Conservation (phyloP, 1,284 basidiomycete genomes). For the Microbotryum intermedium region DNA sequence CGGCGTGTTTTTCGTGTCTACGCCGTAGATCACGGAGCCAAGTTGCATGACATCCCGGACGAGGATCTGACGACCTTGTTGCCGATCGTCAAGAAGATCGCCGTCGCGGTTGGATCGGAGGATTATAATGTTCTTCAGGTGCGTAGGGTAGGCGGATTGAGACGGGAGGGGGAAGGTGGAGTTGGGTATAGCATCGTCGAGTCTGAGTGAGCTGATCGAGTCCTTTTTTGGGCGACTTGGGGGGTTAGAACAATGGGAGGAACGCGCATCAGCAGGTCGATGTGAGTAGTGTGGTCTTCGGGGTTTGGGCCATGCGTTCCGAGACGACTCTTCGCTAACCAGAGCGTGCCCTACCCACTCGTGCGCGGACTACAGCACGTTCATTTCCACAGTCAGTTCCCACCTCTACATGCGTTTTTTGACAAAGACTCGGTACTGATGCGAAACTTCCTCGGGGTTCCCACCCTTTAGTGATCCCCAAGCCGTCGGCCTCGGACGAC, state of each 20-base stretch:
- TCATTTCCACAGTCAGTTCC: constrained; percentile 33
- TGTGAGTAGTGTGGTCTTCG: neutral
- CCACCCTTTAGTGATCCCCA: constrained; percentile 41
- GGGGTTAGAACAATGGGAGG: constrained; percentile 35
- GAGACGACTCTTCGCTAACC: too few species aligned
- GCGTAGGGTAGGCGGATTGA: constrained; percentile 22
- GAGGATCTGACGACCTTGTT: constrained; percentile 39
- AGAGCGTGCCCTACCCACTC: too few species aligned
- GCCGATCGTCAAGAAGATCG: constrained; percentile 40
- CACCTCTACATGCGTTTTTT: neutral
- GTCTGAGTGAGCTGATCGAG: constrained; percentile 15
- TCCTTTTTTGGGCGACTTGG: constrained; percentile 17
- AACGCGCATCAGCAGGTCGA: constrained; percentile 31
- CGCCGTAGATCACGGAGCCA: constrained; percentile 38
- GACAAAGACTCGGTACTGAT: neutral
- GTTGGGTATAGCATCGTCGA: too few species aligned
- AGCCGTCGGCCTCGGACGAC: constrained; percentile 38
- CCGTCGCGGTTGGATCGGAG: constrained; percentile 38
- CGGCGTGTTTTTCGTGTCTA: too few species aligned
- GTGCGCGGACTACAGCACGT: too few species aligned
- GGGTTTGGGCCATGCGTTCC: too few species aligned
- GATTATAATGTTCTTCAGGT: constrained; percentile 45
- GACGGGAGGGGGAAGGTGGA: too few species aligned
- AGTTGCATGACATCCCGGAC: constrained; percentile 43
- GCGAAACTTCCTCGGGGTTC: neutral